Base-by-base conservation (phyloP, 768 basidiomycete species). In the Kwoniella heveanensis region DNA sequence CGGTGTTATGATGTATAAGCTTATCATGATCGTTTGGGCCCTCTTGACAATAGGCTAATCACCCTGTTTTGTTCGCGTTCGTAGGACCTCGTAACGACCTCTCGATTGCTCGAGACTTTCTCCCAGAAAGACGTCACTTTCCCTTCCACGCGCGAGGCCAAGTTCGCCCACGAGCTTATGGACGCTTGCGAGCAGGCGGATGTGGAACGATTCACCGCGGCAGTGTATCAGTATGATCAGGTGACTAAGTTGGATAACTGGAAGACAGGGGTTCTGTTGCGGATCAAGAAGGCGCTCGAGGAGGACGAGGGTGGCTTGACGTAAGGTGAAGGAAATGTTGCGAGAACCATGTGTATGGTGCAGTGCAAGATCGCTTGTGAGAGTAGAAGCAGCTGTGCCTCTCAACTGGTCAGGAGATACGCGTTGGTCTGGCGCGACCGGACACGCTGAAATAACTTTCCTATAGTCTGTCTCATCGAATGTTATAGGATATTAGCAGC, bases 161-260 rank as follows among this genome's bases (percentile, higher is more conserved):
- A 94, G 79, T 97, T 98, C 78, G 76, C 93, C 53, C 85, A 84
- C 55, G 85, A 85, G 7, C 82, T 97, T 57, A 85, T 88, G 29
- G 90, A 93, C n/a, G 87, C 91, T 3, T 85, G 88, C 60, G 88
- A 88, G 57, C 82, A 82, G 30, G 88, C 86, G 6, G 89, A 90
- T 82, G 72, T 86, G 80, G 87, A 90, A 70, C 80, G 83, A 25
- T 95, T 90, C 78, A 91, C 90, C 5, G 87, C 82, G 19, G 88
- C 88, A n/a, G 88, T 95, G n/a, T 87, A 86, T 47, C 92, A 94
- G 77, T 98, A 86, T 77, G 93, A 98, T 79, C 88, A 92, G 76
- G 86, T 97, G 65, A 90, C 87, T 39, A 92, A 91, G 82, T 81
- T 99, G 76, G 95, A 98, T 79, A 90, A 89, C 79, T 96, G 92